Evolutionary conservation across 306 rosid genomes (phyloP).

Genomic region (Cyamopsis tetragonoloba): DNA sequence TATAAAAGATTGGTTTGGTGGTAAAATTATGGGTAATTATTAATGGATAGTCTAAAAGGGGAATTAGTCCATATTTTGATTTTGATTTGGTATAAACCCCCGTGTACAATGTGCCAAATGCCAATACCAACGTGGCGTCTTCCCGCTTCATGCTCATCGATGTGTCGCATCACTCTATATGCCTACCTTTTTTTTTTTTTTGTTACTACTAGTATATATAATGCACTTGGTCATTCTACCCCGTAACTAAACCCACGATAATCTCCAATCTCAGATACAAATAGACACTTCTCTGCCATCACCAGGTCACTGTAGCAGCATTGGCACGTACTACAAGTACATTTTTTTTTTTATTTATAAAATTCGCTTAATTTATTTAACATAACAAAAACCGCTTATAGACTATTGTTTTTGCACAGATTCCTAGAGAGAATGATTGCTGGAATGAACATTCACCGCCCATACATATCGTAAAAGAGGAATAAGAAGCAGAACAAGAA

Average conservation of each 20-base stretch:
- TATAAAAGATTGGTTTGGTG: no score
- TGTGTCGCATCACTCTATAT: no score
- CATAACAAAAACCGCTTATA: no score
- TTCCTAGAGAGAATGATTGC: constrained; percentile 18
- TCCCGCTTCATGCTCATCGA: constrained; percentile 20
- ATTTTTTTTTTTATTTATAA: no score
- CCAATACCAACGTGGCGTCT: constrained; percentile 34
- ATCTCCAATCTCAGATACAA: not conserved
- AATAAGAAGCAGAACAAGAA: not conserved
- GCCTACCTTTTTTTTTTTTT: no score
- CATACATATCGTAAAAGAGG: not conserved
- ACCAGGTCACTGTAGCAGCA: not conserved
- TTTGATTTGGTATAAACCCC: not conserved
- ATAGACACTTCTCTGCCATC: not conserved
- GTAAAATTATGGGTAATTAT: no score
- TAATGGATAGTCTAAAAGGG: no score
- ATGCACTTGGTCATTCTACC: no score
- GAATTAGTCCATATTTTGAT: not conserved
- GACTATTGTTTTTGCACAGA: constrained; percentile 13
- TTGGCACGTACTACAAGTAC: not conserved
- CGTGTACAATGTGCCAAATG: not conserved
- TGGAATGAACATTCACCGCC: constrained; percentile 13
- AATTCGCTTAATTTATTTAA: no score
- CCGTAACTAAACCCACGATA: not conserved
- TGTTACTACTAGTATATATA: no score